Evolutionary conservation across 371 early-diverging fungal genomes (phyloP).

Genomic region (Mucor circinelloides): DNA sequence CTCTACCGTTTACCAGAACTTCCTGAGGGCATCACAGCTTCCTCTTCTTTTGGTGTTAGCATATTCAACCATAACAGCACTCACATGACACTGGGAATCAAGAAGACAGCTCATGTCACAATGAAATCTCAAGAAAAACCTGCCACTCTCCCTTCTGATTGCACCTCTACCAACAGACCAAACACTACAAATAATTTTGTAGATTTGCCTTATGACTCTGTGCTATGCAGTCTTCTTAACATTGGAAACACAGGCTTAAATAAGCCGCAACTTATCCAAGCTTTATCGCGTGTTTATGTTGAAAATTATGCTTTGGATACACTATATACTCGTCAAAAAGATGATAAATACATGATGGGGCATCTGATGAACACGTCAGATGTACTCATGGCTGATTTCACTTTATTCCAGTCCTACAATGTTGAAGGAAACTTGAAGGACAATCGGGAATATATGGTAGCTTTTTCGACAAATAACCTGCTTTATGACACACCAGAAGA

Average conservation of each 20-base stretch:
- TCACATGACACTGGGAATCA: neutral
- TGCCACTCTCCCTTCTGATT: too few species aligned
- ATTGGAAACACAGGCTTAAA: neutral
- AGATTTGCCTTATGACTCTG: neutral
- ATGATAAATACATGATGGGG: neutral
- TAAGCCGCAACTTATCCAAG: neutral
- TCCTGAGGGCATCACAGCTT: neutral
- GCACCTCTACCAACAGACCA: too few species aligned
- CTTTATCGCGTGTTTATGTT: neutral
- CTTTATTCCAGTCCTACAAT: neutral
- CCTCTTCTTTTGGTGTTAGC: neutral
- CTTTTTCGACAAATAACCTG: neutral
- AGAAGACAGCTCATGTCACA: neutral
- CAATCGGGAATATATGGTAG: neutral
- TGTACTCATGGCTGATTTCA: neutral
- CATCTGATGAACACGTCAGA: too few species aligned
- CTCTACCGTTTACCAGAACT: neutral
- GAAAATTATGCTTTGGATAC: neutral
- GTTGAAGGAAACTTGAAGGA: neutral
- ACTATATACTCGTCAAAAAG: neutral
- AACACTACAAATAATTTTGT: neutral
- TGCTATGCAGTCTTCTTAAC: neutral
- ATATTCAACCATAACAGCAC: neutral
- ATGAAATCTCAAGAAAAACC: neutral
- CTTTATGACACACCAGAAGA: neutral